Conservation (phyloP, 1,139 yeast genomes). For the Maudiozyma humilis region DNA sequence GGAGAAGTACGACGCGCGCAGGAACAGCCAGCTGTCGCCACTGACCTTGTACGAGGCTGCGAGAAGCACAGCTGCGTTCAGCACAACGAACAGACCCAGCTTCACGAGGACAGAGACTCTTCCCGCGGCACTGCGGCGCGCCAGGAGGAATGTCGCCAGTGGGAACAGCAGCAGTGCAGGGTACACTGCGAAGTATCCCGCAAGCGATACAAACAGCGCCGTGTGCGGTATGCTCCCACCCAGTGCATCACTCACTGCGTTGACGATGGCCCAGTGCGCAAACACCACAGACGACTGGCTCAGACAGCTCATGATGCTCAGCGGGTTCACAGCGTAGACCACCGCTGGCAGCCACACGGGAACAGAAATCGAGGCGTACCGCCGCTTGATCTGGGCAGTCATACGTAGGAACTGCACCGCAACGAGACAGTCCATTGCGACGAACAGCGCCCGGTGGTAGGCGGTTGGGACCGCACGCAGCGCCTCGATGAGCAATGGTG, state of each 20-base stretch:
- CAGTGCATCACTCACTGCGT: conserved; percentile 42
- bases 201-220: conserved; percentile 49
- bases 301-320: conserved; percentile 56
- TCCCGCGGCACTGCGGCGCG: neutral
- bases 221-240: conserved; percentile 38
- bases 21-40: conserved; percentile 43
- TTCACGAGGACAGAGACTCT: neutral
- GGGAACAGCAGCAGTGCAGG: conserved; percentile 54
- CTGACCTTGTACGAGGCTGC: conserved; percentile 36
- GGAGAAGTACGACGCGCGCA: conserved; percentile 55
- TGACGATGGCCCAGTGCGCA: conserved; percentile 48
- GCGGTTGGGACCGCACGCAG: conserved; percentile 1
- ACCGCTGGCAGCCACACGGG: conserved; percentile 44
- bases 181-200: conserved; percentile 58
- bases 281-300: conserved; percentile 62
- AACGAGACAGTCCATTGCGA: conserved; percentile 36
- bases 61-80: conserved; percentile 29
- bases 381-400: conserved; percentile 18
- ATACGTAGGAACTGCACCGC: conserved; percentile 33
- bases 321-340: conserved; percentile 73
- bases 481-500: conserved; percentile 56
- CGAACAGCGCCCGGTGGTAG: conserved; percentile 26
- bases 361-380: conserved; percentile 27
- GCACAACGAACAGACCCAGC: neutral
- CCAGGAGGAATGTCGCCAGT: conserved; percentile 19